A percentile compares a stretch with the other conserved stretches of the same genome.
Evolutionary conservation across 2,329 filamentous ascomycete genomes (phyloP).

Genomic region (Penicillium sp.): DNA sequence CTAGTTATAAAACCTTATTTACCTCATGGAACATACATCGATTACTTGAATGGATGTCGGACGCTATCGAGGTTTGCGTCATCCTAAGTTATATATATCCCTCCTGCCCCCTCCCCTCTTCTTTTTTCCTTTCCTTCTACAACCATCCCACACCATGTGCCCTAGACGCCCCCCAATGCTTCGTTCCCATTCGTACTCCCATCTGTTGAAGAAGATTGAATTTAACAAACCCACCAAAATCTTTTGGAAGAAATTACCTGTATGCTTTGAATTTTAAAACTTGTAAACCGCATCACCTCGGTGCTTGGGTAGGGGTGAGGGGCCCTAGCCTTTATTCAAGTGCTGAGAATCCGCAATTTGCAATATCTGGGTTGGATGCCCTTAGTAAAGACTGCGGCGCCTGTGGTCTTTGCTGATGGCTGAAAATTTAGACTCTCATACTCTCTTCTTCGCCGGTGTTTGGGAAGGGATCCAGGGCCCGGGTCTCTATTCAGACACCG

Average conservation of each 20-base stretch:
- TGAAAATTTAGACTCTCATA: not conserved
- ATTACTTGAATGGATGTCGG: not conserved
- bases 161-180: not conserved
- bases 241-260: not conserved
- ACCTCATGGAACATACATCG: not conserved
- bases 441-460: not conserved
- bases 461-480: not conserved
- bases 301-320: not conserved
- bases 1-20: not conserved
- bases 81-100: not conserved
- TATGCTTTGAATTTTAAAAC: not conserved
- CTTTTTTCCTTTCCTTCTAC: conserved; percentile 1
- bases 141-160: conserved; percentile 3
- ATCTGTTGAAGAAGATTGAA: not conserved
- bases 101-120: no score
- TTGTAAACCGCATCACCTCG: not conserved
- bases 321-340: conserved; percentile 1
- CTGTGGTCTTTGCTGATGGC: not conserved
- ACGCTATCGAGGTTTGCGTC: not conserved
- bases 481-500: not conserved
- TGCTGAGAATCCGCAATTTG: not conserved
- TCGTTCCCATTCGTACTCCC: not conserved
- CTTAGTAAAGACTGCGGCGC: not conserved
- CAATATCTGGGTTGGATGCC: not conserved
- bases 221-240: not conserved